phyloP scores from a whole-genome alignment of 805 yeast genomes.

The Kodamaea kaohsiungensis region DNA sequence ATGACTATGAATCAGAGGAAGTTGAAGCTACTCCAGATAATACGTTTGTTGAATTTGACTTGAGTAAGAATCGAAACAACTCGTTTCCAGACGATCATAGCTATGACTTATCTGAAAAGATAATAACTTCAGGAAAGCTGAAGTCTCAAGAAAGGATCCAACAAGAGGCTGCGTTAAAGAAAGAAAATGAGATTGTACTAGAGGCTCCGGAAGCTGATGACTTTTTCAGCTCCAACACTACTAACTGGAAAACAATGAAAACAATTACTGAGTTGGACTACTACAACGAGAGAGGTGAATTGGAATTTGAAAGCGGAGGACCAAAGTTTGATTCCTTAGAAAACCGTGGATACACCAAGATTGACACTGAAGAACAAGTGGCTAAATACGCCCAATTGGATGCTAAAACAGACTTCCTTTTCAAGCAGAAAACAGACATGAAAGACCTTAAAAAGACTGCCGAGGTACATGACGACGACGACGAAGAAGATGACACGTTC shows the following conservation, averaged over 20 bases:
- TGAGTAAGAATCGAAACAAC: conserved; percentile 15
- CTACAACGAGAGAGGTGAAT: conserved; percentile 77
- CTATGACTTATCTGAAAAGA: background rate
- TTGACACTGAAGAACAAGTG: conserved; percentile 84
- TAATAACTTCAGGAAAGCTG: conserved; percentile 9
- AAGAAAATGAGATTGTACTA: conserved; percentile 13
- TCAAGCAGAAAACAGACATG: conserved; percentile 25
- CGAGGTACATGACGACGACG: conserved; percentile 18
- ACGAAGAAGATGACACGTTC: conserved; percentile 28
- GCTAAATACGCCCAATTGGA: conserved; percentile 59
- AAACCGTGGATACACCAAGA: conserved; percentile 78
- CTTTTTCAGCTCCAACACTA: conserved; percentile 40
- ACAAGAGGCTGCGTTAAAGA: background rate
- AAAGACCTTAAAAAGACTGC: conserved; percentile 13
- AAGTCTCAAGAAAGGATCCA: conserved; percentile 5
- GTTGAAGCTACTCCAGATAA: conserved; percentile 11
- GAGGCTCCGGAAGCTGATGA: conserved; percentile 22
- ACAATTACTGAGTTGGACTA: conserved; percentile 75
- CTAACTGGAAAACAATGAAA: conserved; percentile 85
- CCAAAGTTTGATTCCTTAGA: conserved; percentile 28
- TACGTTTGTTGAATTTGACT: conserved; percentile 32
- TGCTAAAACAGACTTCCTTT: conserved; percentile 53
- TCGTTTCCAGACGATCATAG: conserved; percentile 1
- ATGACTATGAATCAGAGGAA: conserved; percentile 2
- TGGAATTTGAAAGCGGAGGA: conserved; percentile 42